Percentiles rank a stretch among this genome's conserved stretches.
These are phyloP conservation scores for Ceriops tagal DNA, from an alignment of 345 rosid species.

Conservation along the genomic window DNA sequence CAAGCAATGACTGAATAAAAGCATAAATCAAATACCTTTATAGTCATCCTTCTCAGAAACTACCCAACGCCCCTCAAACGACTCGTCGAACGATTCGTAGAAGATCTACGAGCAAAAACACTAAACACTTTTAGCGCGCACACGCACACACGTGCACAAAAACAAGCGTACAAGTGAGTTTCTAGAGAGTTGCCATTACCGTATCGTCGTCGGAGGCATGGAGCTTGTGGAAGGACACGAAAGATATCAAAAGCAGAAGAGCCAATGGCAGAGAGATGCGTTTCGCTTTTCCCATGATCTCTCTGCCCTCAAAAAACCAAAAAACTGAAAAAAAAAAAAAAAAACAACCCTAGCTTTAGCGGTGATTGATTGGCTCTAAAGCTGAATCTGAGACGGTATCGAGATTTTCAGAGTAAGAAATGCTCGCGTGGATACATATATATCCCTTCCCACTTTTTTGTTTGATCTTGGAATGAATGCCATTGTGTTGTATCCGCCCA, in stretches of 20 bases:
- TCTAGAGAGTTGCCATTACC: slow-evolving; percentile 25
- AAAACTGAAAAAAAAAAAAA: no score
- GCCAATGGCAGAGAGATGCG: slow-evolving; percentile 37
- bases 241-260: slow-evolving; percentile 42
- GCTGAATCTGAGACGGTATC: background rate
- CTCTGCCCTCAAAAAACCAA: slow-evolving; percentile 4
- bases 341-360: background rate
- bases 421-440: background rate
- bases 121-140: background rate
- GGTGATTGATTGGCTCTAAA: background rate
- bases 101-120: slow-evolving; percentile 40
- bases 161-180: background rate
- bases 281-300: slow-evolving; percentile 32
- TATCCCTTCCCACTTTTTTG: no score
- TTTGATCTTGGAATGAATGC: slow-evolving; percentile 11
- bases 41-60: slow-evolving; percentile 65
- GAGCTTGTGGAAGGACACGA: slow-evolving; percentile 43
- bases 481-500: slow-evolving; percentile 39
- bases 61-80: slow-evolving; percentile 74
- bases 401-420: no score
- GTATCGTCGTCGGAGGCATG: slow-evolving; percentile 51
- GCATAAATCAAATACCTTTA: slow-evolving; percentile 32
- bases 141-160: background rate
- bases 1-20: background rate
- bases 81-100: slow-evolving; percentile 66